Evolutionary conservation across 2,329 filamentous ascomycete genomes (phyloP), one percentile per base, ranked within the genome.

Genomic region (Aspergillus awamori): DNA sequence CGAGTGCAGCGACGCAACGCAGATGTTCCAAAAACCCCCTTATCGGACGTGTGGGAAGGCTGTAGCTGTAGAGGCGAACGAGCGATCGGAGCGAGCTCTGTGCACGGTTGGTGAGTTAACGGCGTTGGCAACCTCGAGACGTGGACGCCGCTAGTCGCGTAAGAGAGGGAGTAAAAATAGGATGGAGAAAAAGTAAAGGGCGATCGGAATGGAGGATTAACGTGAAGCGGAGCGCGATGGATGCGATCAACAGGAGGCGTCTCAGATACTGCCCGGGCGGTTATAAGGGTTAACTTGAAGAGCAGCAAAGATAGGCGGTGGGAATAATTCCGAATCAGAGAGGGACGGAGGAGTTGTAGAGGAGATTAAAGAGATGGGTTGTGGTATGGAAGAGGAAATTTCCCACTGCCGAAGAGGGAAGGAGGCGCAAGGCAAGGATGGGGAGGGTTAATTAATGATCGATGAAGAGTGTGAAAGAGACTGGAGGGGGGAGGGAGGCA

Each of bases 381-480:
- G 17, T 28, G 52, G 26, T 47, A 43, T 28, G 36, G 36, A 53
- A 28, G 33, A 26, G 36, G 17, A 53, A 33, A 41, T 53, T 15
- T 59, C 43, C 4, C 52, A 57, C 26, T n/a, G 52, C 52, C 26
- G 22, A 45, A 58, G 36, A 41, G 63, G 47, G 55, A 47, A 64
- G 59, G 62, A 59, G 63, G 62, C 54, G 62, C 62, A 63, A 64
- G 62, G 64, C 58, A 64, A 62, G 45, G 60, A 66, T 49, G 57
- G 57, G 48, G 51, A 56, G 53, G 45, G 61, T 65, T 65, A 63
- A 58, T 53, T 58, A 43, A 61, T 56, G 43, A 60, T 43, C 51
- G 53, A 57, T 53, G 56, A 39, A 53, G 53, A 56, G 45, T 43
- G 10, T 26, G 26, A 36, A 13, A 36, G 33, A 55, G 49, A 43